Evolutionary conservation across 2,329 filamentous ascomycete genomes (phyloP), one percentile per base, ranked within the genome.

Genomic region (Hypoxylon sp.): DNA sequence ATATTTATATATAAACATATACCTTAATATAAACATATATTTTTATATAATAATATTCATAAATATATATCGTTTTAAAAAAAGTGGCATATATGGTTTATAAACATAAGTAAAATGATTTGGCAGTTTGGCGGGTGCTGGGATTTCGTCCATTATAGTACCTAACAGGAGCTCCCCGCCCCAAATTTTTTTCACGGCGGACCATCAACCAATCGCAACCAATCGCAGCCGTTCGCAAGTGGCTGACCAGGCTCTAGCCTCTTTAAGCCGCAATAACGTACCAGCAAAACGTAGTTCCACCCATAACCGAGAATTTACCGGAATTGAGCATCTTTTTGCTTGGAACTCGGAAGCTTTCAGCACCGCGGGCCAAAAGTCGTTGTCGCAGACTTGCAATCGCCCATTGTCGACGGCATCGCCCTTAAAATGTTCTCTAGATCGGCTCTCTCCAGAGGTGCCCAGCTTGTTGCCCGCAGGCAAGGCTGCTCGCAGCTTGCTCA

Each of bases 381-480:
- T 70, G 75, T 75, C 75, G 72, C 72, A 72, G 74, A 72, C 75
- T 64, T 70, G 59, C 68, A 82, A 84, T 80, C 80, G 84, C 82
- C 84, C 84, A 87, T 86, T 83, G 83, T 83, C 83, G 83, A 83
- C 83, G 85, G 84, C 84, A 83, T 71, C 82, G 80, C 82, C 82
- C 83, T 83, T 79, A 89, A 84, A 79, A 89, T 89, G 87, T 85
- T 89, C 81, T 88, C 86, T 81, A 85, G 86, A 86, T 85, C 86
- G 79, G 84, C 85, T 82, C 82, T 89, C 80, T 83, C 85, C 79
- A 84, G 85, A 83, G 84, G 83, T 81, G 84, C 85, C 81, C 85
- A 87, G 83, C 84, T 88, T 81, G 85, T 86, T 77, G 81, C 84
- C 77, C 85, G 87, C 75, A 82, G 84, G 80, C 85, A 84, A 77